Evolutionary conservation across 2,329 filamentous ascomycete genomes (phyloP).

Genomic region (Pseudofabraea citricarpa): DNA sequence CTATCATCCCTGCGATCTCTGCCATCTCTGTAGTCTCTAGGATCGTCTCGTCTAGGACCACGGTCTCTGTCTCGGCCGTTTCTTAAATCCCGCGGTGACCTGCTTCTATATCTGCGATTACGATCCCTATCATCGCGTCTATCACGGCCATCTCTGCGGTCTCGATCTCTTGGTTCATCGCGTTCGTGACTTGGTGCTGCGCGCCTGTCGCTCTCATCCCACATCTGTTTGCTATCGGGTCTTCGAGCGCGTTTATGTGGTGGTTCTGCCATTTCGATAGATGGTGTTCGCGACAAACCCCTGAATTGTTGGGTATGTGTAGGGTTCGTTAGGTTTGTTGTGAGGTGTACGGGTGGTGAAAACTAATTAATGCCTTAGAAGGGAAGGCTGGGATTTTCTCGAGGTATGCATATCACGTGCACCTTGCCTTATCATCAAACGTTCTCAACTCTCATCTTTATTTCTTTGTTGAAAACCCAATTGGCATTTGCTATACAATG

Average conservation of each 20-base stretch:
- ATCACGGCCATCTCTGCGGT: slow-evolving; percentile 30
- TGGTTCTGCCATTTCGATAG: slow-evolving; percentile 42
- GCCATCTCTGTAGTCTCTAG: slow-evolving; percentile 22
- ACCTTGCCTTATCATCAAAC: no score
- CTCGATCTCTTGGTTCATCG: slow-evolving; percentile 26
- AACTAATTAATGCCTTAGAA: not conserved
- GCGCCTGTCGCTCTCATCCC: slow-evolving; percentile 44
- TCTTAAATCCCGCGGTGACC: slow-evolving; percentile 20
- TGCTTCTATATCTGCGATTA: slow-evolving; percentile 29
- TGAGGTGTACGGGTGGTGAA: not conserved
- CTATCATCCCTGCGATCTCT: slow-evolving; percentile 15
- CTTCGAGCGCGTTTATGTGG: slow-evolving; percentile 42
- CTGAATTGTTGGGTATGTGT: not conserved
- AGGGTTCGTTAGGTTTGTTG: not conserved
- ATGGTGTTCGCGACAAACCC: not conserved
- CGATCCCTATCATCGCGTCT: slow-evolving; percentile 29
- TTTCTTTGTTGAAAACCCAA: no score
- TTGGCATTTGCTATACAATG: no score
- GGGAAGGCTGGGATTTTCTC: no score
- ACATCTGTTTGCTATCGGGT: slow-evolving; percentile 56
- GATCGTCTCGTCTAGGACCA: slow-evolving; percentile 32
- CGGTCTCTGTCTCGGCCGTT: slow-evolving; percentile 31
- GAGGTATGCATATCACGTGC: no score
- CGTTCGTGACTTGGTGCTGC: slow-evolving; percentile 25
- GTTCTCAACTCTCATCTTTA: no score